Base-by-base conservation (phyloP, 164 flowering plant species). In the Berberis vulgaris region DNA sequence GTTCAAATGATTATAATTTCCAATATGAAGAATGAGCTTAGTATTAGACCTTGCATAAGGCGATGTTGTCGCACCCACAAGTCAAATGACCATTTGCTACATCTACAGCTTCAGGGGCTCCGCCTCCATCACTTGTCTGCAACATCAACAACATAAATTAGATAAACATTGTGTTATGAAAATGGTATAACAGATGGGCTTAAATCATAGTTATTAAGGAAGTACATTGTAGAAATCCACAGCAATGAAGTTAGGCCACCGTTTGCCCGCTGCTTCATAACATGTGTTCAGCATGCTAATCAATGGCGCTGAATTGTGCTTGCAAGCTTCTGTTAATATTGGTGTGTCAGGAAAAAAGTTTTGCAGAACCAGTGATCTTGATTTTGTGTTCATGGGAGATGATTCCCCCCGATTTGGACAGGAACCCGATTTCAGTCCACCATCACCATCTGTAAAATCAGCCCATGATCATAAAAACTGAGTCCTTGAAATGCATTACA, bases 51-150 rank as follows among this genome's bases (percentile, higher is more conserved):
- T 80, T 77, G 91, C 98, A 93, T 12, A 66, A 41, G 56, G 81
- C 74, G 44, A 93, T 81, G 73, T 63, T 80, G 62, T 52, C 65
- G 70, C 96, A 88, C 2, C 95, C 91, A 58, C 98, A 90, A 38
- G 82, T 74, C 12, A 81, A 70, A 49, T 86, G 84, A 9, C 98
- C 98, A 71, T 88, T 94, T 49, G 86, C 80, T 52, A 67, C 69
- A 75, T 94, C 96, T 13, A 79, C 74, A 4, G 95, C 96, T 65
- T 79, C 78, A 6, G 89, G 70, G 6, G 95, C 88, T 61, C 98
- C 98, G 2, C 86, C 86, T 43, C 96, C 91, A 67, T 94, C 91
- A 65, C 93, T 94, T 66, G 95, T 88, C 98, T 94, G 84, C 60
- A 78, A 69, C 42, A 40, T n/a, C 1, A 45, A 39, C 64, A 11